Evolutionary conservation across 1,284 basidiomycete genomes (phyloP).

Genomic region (Leucoagaricus sp.): DNA sequence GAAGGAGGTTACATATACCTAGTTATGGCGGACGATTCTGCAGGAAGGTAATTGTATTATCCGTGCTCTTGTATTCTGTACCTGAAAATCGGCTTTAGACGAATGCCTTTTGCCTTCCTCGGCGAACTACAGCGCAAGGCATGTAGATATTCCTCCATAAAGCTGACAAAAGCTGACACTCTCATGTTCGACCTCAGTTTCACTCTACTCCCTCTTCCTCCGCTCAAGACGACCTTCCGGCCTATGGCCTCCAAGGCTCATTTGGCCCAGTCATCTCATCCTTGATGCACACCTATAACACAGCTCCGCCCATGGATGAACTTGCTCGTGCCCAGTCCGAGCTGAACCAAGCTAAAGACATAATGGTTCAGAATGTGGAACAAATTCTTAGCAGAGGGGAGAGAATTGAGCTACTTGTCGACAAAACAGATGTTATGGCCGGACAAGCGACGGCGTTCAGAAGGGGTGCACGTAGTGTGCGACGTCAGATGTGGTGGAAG

Average conservation of each 20-base stretch:
- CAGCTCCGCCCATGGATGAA: constrained; percentile 89
- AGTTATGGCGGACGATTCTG: constrained; percentile 92
- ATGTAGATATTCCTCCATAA: constrained; percentile 3
- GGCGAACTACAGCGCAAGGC: constrained; percentile 82
- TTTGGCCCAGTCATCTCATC: constrained; percentile 68
- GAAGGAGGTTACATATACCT: constrained; percentile 87
- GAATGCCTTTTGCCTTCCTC: constrained; percentile 95
- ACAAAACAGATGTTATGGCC: constrained; percentile 97
- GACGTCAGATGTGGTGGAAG: constrained; percentile 98
- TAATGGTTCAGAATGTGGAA: constrained; percentile 97
- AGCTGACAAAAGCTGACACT: constrained; percentile 10
- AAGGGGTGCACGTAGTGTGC: constrained; percentile 82
- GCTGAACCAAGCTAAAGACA: constrained; percentile 92
- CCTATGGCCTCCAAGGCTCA: constrained; percentile 67
- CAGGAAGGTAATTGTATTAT: constrained; percentile 64
- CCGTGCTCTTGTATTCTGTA: not conserved
- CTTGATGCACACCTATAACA: constrained; percentile 87
- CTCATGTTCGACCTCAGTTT: constrained; percentile 49
- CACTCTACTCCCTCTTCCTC: constrained; percentile 56
- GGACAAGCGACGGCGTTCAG: constrained; percentile 96
- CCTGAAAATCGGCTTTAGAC: constrained; percentile 40
- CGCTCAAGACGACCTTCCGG: constrained; percentile 49
- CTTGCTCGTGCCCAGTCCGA: constrained; percentile 89
- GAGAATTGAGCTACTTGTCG: constrained; percentile 92
- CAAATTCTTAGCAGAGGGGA: constrained; percentile 94